Percentiles rank a stretch among this genome's conserved stretches.
These are phyloP conservation scores for Solanum hybrid DNA, from an alignment of 305 asterid species.

Conservation along the genomic window DNA sequence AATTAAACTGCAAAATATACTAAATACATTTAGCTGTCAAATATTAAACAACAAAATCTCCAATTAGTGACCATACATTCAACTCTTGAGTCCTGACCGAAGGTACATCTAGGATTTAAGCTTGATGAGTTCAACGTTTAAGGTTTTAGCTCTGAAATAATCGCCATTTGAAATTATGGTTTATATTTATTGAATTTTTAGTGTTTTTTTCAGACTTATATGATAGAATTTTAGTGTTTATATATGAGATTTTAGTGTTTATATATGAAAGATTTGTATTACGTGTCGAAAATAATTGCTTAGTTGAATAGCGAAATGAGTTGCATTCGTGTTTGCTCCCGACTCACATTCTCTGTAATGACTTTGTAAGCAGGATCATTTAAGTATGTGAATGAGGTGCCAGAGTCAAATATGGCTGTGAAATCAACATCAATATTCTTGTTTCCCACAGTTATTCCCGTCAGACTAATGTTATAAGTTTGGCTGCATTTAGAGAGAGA, in stretches of 20 bases:
- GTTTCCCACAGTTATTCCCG: constrained; percentile 49
- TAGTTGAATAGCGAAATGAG: neutral
- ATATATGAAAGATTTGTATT: neutral
- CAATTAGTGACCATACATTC: neutral
- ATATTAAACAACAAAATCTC: neutral
- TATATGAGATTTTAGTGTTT: neutral
- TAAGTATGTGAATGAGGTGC: constrained; percentile 81
- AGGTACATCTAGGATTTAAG: neutral
- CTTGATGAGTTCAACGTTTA: neutral
- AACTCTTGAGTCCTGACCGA: neutral
- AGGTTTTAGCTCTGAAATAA: neutral
- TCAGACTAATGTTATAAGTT: constrained; percentile 55
- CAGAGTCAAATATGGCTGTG: constrained; percentile 70
- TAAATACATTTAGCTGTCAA: neutral
- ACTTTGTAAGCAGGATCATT: constrained; percentile 63
- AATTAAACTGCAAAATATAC: constrained; percentile 43
- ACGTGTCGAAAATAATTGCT: neutral
- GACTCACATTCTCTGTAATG: constrained; percentile 52
- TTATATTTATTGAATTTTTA: neutral
- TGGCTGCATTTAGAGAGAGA: constrained; percentile 36
- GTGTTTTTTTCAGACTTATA: neutral
- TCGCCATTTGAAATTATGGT: neutral
- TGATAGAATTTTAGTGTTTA: neutral
- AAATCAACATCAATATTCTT: constrained; percentile 37
- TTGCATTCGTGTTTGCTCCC: neutral